A percentile compares a stretch with the other conserved stretches of the same genome.
Evolutionary conservation across 2,329 filamentous ascomycete species (phyloP).

Genomic region (Aspergillus spinulosporus): DNA sequence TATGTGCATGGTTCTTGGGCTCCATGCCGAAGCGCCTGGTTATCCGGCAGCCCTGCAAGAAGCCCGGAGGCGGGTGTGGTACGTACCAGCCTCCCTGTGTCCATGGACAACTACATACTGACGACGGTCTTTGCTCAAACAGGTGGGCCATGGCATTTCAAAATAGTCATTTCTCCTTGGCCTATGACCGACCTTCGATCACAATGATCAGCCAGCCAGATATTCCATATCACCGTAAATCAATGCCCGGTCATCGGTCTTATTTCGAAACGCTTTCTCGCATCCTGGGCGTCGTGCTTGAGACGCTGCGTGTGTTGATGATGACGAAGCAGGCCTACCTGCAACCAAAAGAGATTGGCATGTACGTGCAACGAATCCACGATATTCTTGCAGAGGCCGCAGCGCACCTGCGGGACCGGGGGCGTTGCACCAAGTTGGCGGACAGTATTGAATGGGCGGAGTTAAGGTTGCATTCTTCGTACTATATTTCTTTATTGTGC

Average conservation of each 20-base stretch:
- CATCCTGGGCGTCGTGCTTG: constrained; percentile 52
- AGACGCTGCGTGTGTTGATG: constrained; percentile 57
- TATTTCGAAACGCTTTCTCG: constrained; percentile 60
- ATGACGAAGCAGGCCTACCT: constrained; percentile 49
- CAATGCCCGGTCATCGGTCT: constrained; percentile 52
- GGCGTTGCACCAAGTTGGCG: constrained; percentile 35
- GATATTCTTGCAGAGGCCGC: constrained; percentile 57
- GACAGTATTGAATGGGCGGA: constrained; percentile 61
- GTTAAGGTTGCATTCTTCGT: constrained; percentile 61
- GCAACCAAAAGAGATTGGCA: constrained; percentile 53
- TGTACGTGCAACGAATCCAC: constrained; percentile 56
- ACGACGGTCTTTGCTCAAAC: neutral
- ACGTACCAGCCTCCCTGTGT: constrained; percentile 14
- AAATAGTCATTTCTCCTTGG: constrained; percentile 61
- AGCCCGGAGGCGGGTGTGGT: constrained; percentile 41
- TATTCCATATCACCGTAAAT: constrained; percentile 51
- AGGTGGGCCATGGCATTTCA: constrained; percentile 61
- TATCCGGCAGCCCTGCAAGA: constrained; percentile 48
- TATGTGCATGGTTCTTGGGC: constrained; percentile 58
- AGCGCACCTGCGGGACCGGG: constrained; percentile 56
- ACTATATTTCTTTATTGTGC: constrained; percentile 60
- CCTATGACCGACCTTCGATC: constrained; percentile 58
- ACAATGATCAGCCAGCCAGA: constrained; percentile 52
- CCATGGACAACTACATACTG: neutral
- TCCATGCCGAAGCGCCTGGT: constrained; percentile 56